Percentiles rank a stretch among this genome's conserved stretches.
Conservation (phyloP, 345 rosid species). For the Triadica sebifera region DNA sequence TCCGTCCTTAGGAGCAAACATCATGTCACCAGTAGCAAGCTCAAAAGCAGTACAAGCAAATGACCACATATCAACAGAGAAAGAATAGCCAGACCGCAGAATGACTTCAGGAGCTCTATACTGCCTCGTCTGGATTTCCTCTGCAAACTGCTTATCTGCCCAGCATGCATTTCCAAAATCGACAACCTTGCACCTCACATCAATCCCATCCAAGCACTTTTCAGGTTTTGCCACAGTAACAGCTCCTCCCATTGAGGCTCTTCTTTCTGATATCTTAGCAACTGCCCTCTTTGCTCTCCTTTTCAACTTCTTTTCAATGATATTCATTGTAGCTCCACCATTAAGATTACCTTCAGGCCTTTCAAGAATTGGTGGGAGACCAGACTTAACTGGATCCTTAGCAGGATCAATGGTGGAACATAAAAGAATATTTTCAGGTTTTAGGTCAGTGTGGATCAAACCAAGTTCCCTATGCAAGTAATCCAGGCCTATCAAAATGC, state of each 20-base stretch:
- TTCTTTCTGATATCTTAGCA: conserved; percentile 74
- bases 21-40: conserved; percentile 97
- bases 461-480: conserved; percentile 88
- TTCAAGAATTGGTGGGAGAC: conserved; percentile 63
- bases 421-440: conserved; percentile 95
- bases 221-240: conserved; percentile 33
- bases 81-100: conserved; percentile 72
- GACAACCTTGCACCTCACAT: conserved; percentile 88
- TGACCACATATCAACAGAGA: conserved; percentile 95
- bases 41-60: conserved; percentile 98
- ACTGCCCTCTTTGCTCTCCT: conserved; percentile 90
- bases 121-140: conserved; percentile 95
- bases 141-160: conserved; percentile 79
- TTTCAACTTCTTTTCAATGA: conserved; percentile 85
- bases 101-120: conserved; percentile 97
- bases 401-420: conserved; percentile 80
- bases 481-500: conserved; percentile 75
- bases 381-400: conserved; percentile 83
- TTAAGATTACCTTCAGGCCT: conserved; percentile 75
- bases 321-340: conserved; percentile 66
- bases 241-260: conserved; percentile 63
- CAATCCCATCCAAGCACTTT: conserved; percentile 73
- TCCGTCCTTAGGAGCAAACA: conserved; percentile 86
- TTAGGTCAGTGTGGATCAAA: conserved; percentile 80
- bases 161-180: conserved; percentile 98